These are phyloP conservation scores for Ostreobium quekettii DNA, from an alignment of 139 green algal species.

Conservation along the genomic window DNA sequence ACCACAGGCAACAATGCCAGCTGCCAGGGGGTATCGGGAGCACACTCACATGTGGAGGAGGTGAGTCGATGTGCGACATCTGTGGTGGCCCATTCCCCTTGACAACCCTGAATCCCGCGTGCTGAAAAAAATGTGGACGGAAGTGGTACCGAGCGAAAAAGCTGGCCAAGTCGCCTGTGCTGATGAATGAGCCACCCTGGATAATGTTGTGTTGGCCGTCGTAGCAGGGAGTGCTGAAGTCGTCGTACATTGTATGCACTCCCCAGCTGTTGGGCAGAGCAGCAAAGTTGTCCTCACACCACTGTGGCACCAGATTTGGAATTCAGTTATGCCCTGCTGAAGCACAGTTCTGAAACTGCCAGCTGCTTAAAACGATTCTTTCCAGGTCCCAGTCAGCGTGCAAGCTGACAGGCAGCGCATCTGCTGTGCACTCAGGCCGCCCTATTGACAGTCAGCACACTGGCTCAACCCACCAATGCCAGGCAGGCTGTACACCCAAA, in stretches of 20 bases:
- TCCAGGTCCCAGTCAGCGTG: no score
- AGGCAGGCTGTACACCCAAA: no score
- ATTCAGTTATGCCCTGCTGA: no score
- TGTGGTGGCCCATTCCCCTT: neutral
- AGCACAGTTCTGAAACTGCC: no score
- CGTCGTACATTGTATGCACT: slow-evolving; percentile 55
- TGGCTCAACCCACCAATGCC: neutral
- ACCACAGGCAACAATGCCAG: no score
- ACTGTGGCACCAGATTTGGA: slow-evolving; percentile 25
- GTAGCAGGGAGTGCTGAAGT: slow-evolving; percentile 69
- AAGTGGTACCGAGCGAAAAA: slow-evolving; percentile 75
- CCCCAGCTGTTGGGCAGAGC: slow-evolving; percentile 36
- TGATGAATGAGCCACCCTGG: slow-evolving; percentile 65
- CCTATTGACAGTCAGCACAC: neutral
- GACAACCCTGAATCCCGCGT: slow-evolving; percentile 16
- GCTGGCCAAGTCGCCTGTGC: slow-evolving; percentile 56
- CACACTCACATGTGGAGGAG: slow-evolving; percentile 10
- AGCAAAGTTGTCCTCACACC: slow-evolving; percentile 60
- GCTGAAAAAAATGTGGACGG: slow-evolving; percentile 69
- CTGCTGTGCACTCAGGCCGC: no score
- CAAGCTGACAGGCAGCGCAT: no score
- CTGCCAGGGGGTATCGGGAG: no score
- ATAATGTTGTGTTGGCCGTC: slow-evolving; percentile 68
- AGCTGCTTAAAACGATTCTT: no score
- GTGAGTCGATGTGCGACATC: slow-evolving; percentile 18